phyloP scores from a whole-genome alignment of 1,139 yeast species.

The Pichia sp. region DNA sequence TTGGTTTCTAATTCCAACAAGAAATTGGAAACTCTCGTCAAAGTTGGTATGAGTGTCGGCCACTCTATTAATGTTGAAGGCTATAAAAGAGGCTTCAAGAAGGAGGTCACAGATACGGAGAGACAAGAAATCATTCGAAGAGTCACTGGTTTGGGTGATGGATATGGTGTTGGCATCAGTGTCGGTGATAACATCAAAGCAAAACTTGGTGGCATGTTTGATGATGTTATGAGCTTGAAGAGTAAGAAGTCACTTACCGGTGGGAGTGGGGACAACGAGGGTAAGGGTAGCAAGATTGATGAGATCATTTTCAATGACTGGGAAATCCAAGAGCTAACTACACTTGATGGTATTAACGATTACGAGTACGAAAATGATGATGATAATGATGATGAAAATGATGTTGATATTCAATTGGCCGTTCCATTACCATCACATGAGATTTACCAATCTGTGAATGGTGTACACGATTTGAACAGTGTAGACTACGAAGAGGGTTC shows the following conservation, averaged over 20 bases:
- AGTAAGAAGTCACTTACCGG: not conserved
- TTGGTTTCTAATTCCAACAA: constrained; percentile 58
- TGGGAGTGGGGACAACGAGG: not conserved
- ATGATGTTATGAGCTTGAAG: constrained; percentile 12
- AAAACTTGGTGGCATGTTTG: constrained; percentile 12
- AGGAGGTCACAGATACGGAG: constrained; percentile 10
- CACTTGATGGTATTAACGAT: constrained; percentile 11
- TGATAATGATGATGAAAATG: not conserved
- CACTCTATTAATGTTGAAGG: constrained; percentile 52
- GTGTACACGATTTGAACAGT: no score
- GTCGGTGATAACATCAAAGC: constrained; percentile 9
- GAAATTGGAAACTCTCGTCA: constrained; percentile 71
- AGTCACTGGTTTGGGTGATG: constrained; percentile 15
- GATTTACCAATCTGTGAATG: no score
- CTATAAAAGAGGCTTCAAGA: constrained; percentile 30
- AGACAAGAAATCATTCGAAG: constrained; percentile 12
- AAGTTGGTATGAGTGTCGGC: constrained; percentile 91
- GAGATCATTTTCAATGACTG: constrained; percentile 7
- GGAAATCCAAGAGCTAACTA: constrained; percentile 15
- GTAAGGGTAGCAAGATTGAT: constrained; percentile 41
- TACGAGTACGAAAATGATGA: not conserved
- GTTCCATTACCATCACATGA: no score
- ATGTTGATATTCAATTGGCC: constrained; percentile 1
- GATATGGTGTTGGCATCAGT: constrained; percentile 2
- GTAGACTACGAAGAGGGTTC: no score